Evolutionary conservation across 2,329 filamentous ascomycete species (phyloP).

Genomic region (Emmonsiellopsis sp.): DNA sequence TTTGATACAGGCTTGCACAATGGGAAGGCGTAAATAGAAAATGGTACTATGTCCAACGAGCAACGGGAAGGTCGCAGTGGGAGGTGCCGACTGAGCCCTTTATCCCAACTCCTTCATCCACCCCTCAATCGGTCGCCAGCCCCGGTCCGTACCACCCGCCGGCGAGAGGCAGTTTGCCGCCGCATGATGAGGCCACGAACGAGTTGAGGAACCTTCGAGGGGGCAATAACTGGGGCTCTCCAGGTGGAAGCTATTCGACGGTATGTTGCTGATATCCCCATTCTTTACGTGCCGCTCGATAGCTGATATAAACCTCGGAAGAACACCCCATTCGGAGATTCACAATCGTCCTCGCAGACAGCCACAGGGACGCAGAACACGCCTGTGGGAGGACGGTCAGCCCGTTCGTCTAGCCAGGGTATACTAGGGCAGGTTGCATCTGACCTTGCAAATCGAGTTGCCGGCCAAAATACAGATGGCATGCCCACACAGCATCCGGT

Average conservation of each 20-base stretch:
- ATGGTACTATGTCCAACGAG: slow-evolving; percentile 33
- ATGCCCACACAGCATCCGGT: slow-evolving; percentile 2
- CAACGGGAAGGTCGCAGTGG: slow-evolving; percentile 32
- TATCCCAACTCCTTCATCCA: slow-evolving; percentile 24
- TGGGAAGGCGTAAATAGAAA: slow-evolving; percentile 29
- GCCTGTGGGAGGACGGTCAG: slow-evolving; percentile 4
- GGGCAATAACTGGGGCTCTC: slow-evolving; percentile 6
- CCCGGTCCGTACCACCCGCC: slow-evolving; percentile 12
- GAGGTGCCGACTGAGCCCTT: slow-evolving; percentile 33
- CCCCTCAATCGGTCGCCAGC: slow-evolving; percentile 16
- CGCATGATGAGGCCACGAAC: slow-evolving; percentile 11
- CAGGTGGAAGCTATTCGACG: slow-evolving; percentile 5
- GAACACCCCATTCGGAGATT: slow-evolving; percentile 5
- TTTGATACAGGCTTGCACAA: slow-evolving; percentile 26
- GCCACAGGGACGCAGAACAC: slow-evolving; percentile 1
- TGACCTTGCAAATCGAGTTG: slow-evolving; percentile 8
- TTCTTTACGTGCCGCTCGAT: background rate
- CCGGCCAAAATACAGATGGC: slow-evolving; percentile 2
- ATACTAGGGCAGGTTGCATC: slow-evolving; percentile 10
- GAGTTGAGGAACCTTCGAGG: slow-evolving; percentile 11
- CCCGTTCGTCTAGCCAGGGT: slow-evolving; percentile 9
- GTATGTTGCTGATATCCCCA: slow-evolving; percentile 5
- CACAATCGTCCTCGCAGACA: slow-evolving; percentile 4
- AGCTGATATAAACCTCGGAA: background rate
- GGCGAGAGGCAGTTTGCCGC: slow-evolving; percentile 5